Percentiles rank a stretch among this genome's conserved stretches.
Evolutionary conservation across 2,329 filamentous ascomycete genomes (phyloP).

Genomic region (Phialophora tarda): DNA sequence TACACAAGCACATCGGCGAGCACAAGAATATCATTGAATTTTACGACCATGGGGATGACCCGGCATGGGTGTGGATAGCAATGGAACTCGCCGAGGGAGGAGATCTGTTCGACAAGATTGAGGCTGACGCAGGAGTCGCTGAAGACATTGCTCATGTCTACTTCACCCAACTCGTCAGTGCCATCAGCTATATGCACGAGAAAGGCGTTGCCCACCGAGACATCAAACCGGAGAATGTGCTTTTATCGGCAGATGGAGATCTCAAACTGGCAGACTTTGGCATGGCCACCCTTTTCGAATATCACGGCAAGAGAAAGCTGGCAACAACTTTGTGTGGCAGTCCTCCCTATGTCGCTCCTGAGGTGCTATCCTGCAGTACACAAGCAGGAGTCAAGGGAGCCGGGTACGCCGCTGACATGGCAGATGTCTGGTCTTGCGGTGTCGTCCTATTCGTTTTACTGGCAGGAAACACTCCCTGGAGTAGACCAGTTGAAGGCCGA

Average conservation of each 20-base stretch:
- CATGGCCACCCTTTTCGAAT: conserved; percentile 89
- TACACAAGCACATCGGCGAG: conserved; percentile 85
- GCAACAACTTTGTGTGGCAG: conserved; percentile 92
- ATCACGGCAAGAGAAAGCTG: conserved; percentile 79
- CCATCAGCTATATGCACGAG: conserved; percentile 92
- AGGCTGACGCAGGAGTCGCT: conserved; percentile 92
- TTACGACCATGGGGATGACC: conserved; percentile 84
- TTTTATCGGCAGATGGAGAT: conserved; percentile 81
- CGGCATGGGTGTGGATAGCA: conserved; percentile 92
- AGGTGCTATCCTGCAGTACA: conserved; percentile 69
- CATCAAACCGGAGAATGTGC: conserved; percentile 92
- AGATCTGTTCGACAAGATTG: conserved; percentile 98
- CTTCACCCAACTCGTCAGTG: conserved; percentile 87
- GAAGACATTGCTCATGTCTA: conserved; percentile 96
- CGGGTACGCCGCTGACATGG: conserved; percentile 70
- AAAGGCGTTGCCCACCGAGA: conserved; percentile 94
- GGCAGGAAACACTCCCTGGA: conserved; percentile 97
- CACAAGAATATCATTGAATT: conserved; percentile 95
- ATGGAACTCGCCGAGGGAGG: conserved; percentile 97
- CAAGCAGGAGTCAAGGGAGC: conserved; percentile 54
- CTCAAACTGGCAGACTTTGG: conserved; percentile 97
- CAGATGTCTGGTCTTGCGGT: conserved; percentile 96
- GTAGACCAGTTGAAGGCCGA: conserved; percentile 73
- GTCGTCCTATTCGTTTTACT: conserved; percentile 96
- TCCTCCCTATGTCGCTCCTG: conserved; percentile 95